Conservation (phyloP, 352 stramenopile species). For the Phytophthora niederhauseri region DNA sequence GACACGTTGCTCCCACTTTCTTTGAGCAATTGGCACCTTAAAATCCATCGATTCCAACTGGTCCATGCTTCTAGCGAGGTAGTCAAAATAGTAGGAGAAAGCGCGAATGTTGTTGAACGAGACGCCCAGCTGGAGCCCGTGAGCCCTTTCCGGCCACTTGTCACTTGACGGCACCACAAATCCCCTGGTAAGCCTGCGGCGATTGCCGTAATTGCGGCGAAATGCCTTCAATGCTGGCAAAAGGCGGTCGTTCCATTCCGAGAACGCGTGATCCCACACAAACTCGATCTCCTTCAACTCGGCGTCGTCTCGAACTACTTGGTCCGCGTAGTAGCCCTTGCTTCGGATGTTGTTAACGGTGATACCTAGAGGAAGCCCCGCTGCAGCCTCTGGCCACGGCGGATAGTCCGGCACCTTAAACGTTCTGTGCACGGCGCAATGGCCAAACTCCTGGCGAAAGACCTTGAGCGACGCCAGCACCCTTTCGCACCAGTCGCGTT, state of each 20-base stretch:
- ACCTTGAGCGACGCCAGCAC: constrained; percentile 10
- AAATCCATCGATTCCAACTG: constrained; percentile 1
- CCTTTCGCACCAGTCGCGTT: constrained; percentile 15
- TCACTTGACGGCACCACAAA: constrained; percentile 16
- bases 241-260: constrained; percentile 16
- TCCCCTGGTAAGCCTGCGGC: neutral
- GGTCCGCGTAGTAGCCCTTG: constrained; percentile 6
- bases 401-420: constrained; percentile 13
- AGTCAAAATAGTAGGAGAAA: constrained; percentile 5
- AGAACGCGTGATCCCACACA: constrained; percentile 11
- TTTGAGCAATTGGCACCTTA: constrained; percentile 1
- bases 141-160: constrained; percentile 7
- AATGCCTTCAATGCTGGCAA: constrained; percentile 13
- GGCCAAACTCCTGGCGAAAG: constrained; percentile 15
- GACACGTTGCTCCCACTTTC: constrained; percentile 12
- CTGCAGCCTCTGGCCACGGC: too few species aligned
- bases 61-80: constrained; percentile 11
- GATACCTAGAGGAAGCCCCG: neutral
- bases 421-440: constrained; percentile 9
- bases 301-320: constrained; percentile 13
- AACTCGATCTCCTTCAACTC: constrained; percentile 21
- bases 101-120: constrained; percentile 2
- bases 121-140: constrained; percentile 8
- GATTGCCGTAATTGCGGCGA: neutral
- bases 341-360: constrained; percentile 13